Evolutionary conservation across 331 rosid species (phyloP).

Genomic region (Prunus yedoensis): DNA sequence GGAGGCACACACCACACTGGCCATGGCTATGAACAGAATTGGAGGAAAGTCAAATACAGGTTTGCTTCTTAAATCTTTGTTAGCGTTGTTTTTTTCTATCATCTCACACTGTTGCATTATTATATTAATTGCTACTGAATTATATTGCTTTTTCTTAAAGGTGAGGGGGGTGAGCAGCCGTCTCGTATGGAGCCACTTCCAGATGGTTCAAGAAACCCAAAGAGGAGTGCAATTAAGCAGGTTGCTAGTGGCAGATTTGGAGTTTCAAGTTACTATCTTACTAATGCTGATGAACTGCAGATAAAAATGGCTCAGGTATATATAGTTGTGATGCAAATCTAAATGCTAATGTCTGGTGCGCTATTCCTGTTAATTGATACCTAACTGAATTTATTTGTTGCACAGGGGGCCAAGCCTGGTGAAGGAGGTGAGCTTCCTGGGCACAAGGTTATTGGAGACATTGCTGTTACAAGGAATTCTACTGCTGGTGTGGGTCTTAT

Average conservation of each 20-base stretch:
- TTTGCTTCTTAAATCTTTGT: constrained; percentile 23
- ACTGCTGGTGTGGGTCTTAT: constrained; percentile 98
- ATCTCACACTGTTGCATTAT: background rate
- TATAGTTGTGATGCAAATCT: background rate
- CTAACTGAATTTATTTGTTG: constrained; percentile 26
- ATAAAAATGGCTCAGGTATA: constrained; percentile 99
- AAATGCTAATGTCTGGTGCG: too few species aligned
- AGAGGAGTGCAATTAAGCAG: constrained; percentile 93
- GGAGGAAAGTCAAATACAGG: constrained; percentile 99
- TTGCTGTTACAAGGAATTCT: constrained; percentile 90
- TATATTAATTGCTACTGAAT: background rate
- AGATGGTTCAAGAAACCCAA: constrained; percentile 89
- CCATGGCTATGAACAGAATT: constrained; percentile 87
- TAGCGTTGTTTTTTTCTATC: too few species aligned
- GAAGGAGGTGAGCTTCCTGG: constrained; percentile 99
- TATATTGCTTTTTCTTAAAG: constrained; percentile 28
- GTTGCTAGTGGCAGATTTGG: constrained; percentile 99
- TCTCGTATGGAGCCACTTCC: constrained; percentile 95
- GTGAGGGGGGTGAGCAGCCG: constrained; percentile 99
- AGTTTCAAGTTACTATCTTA: constrained; percentile 91
- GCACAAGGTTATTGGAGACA: constrained; percentile 93
- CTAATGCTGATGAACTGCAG: constrained; percentile 95
- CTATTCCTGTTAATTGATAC: constrained; percentile 30
- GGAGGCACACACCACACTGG: constrained; percentile 92
- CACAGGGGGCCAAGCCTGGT: constrained; percentile 96